Conservation (phyloP, 2,329 filamentous ascomycete genomes). For the Sphaceloma murrayae region DNA sequence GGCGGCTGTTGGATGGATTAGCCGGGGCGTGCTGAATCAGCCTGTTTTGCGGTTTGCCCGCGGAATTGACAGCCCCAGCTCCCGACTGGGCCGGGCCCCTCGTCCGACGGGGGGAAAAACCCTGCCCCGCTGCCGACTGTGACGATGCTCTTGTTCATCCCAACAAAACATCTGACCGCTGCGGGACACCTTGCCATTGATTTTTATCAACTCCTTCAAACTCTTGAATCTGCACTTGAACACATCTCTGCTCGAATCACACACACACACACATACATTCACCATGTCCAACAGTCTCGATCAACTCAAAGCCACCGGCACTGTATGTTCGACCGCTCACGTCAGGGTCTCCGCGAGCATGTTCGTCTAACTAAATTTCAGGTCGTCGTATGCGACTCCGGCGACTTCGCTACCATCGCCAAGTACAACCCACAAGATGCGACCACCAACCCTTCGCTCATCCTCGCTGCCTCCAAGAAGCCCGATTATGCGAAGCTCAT, state of each 20-base stretch:
- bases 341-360: slow-evolving; percentile 12
- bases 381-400: slow-evolving; percentile 96
- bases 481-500: slow-evolving; percentile 88
- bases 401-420: slow-evolving; percentile 75
- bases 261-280: slow-evolving; percentile 14
- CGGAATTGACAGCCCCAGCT: no score
- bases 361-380: slow-evolving; percentile 31
- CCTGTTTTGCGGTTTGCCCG: neutral
- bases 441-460: slow-evolving; percentile 98
- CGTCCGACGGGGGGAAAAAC: slow-evolving; percentile 5
- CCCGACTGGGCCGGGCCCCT: no score
- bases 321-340: slow-evolving; percentile 54
- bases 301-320: slow-evolving; percentile 94
- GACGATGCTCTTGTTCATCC: slow-evolving; percentile 14
- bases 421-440: slow-evolving; percentile 99
- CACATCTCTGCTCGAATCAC: no score
- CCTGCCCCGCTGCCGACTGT: no score
- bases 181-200: slow-evolving; percentile 4
- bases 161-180: slow-evolving; percentile 14
- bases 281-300: slow-evolving; percentile 83
- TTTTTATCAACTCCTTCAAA: neutral
- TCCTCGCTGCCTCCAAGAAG: slow-evolving; percentile 98
- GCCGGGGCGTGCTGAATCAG: neutral
- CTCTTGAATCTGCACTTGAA: neutral
- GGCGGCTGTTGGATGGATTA: neutral